phyloP scores from a whole-genome alignment of 306 rosid genomes.

The Dalbergia cochinchinensis region DNA sequence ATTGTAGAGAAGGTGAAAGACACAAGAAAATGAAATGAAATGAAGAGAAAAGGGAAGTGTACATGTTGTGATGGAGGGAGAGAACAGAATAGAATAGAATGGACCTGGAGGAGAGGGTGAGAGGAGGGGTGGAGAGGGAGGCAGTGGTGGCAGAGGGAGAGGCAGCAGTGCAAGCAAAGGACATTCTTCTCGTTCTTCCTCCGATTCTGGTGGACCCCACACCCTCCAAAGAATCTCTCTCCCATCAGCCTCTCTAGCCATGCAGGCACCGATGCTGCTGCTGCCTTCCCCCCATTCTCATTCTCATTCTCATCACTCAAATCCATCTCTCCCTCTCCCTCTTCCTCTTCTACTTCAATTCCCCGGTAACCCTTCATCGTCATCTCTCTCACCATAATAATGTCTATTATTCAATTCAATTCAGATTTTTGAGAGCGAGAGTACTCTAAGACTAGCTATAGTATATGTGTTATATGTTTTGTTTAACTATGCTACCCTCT shows the following conservation, averaged over 20 bases:
- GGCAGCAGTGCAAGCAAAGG: slow-evolving; percentile 89
- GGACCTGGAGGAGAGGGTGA: slow-evolving; percentile 92
- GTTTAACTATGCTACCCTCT: too few species aligned
- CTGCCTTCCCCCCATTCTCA: slow-evolving; percentile 22
- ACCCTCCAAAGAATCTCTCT: slow-evolving; percentile 91
- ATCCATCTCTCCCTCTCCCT: not conserved
- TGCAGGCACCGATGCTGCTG: slow-evolving; percentile 63
- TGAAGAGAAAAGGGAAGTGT: too few species aligned
- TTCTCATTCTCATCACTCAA: slow-evolving; percentile 17
- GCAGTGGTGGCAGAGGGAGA: slow-evolving; percentile 94
- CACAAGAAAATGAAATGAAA: too few species aligned
- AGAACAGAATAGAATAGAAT: too few species aligned
- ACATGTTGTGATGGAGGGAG: not conserved
- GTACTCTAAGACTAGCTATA: too few species aligned
- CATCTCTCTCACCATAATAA: slow-evolving; percentile 51
- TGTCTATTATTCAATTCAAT: too few species aligned
- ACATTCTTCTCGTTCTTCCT: slow-evolving; percentile 98
- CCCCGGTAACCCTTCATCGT: slow-evolving; percentile 23
- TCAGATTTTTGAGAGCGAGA: too few species aligned
- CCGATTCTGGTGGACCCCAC: slow-evolving; percentile 82
- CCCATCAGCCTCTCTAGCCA: slow-evolving; percentile 83
- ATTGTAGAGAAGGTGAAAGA: too few species aligned
- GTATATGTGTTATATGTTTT: too few species aligned
- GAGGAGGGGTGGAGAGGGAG: slow-evolving; percentile 69
- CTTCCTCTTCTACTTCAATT: not conserved